Percentiles rank a stretch among this genome's conserved stretches.
Conservation (phyloP, 1,284 basidiomycete species). For the Blastosporella zonata region DNA sequence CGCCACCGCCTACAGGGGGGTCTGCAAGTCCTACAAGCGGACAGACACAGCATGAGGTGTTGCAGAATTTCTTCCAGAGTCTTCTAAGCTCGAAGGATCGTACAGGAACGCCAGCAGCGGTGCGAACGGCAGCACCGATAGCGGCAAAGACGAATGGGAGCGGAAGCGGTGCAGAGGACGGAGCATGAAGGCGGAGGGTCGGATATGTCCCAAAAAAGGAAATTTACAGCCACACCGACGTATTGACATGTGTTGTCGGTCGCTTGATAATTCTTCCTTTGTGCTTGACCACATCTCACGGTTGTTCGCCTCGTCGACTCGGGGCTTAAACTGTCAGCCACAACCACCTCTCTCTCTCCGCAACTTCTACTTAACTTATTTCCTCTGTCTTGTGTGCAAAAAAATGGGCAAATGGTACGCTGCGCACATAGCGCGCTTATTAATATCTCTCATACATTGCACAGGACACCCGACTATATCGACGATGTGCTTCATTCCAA, state of each 20-base stretch:
- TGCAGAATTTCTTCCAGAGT: slow-evolving; percentile 86
- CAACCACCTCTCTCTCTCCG: neutral
- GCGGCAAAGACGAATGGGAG: slow-evolving; percentile 32
- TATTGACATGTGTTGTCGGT: slow-evolving; percentile 34
- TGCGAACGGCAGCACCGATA: slow-evolving; percentile 14
- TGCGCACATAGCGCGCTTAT: slow-evolving; percentile 13
- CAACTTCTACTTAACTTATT: slow-evolving; percentile 16
- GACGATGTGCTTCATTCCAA: slow-evolving; percentile 68
- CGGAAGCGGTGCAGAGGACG: slow-evolving; percentile 28
- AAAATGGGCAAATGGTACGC: slow-evolving; percentile 47
- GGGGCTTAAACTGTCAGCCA: slow-evolving; percentile 10
- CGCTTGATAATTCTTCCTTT: slow-evolving; percentile 26
- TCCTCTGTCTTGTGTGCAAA: slow-evolving; percentile 17
- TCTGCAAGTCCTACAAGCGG: slow-evolving; percentile 48
- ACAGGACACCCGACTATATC: slow-evolving; percentile 63
- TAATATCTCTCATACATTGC: slow-evolving; percentile 9
- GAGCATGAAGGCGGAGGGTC: neutral
- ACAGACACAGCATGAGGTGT: slow-evolving; percentile 76
- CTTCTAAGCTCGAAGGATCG: slow-evolving; percentile 69
- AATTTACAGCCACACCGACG: slow-evolving; percentile 22
- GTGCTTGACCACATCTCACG: slow-evolving; percentile 31
- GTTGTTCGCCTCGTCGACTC: slow-evolving; percentile 17
- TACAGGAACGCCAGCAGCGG: slow-evolving; percentile 23
- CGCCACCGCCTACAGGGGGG: slow-evolving; percentile 41
- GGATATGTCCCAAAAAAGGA: slow-evolving; percentile 14